Conservation (phyloP, 306 rosid species). For the Sechiopsis laciniata region DNA sequence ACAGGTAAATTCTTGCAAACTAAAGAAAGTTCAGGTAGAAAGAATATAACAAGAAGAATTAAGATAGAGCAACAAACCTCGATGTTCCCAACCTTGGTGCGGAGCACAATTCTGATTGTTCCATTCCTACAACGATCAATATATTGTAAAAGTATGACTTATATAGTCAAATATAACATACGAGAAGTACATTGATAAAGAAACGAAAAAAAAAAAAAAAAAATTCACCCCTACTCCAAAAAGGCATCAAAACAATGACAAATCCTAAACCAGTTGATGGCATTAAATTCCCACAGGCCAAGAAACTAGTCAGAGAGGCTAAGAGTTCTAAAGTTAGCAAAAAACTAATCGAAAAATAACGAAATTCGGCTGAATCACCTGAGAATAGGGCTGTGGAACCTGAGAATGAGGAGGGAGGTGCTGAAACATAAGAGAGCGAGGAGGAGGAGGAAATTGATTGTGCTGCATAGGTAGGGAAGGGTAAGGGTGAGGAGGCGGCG, state of each 20-base stretch:
- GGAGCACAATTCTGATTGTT: conserved; percentile 51
- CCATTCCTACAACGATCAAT: conserved; percentile 60
- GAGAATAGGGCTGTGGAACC: conserved; percentile 7
- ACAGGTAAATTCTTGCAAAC: not conserved
- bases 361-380: conserved; percentile 32
- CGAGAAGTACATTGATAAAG: conserved; percentile 7
- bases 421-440: conserved; percentile 39
- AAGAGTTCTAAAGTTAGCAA: not conserved
- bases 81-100: conserved; percentile 52
- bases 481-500: conserved; percentile 44
- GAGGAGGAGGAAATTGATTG: conserved; percentile 41
- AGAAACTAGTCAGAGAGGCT: not conserved
- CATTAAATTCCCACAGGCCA: not conserved
- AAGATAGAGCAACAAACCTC: conserved; percentile 40
- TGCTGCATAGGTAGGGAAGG: conserved; percentile 39
- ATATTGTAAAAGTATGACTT: not conserved
- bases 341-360: not conserved
- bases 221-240: too few species aligned
- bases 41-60: not conserved
- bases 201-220: too few species aligned
- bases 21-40: not conserved
- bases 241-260: too few species aligned
- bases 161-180: not conserved
- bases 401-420: conserved; percentile 46
- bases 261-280: too few species aligned